Evolutionary conservation across 2,329 filamentous ascomycete genomes (phyloP), one percentile per base, ranked within the genome.

Genomic region (Penicillium hordei): DNA sequence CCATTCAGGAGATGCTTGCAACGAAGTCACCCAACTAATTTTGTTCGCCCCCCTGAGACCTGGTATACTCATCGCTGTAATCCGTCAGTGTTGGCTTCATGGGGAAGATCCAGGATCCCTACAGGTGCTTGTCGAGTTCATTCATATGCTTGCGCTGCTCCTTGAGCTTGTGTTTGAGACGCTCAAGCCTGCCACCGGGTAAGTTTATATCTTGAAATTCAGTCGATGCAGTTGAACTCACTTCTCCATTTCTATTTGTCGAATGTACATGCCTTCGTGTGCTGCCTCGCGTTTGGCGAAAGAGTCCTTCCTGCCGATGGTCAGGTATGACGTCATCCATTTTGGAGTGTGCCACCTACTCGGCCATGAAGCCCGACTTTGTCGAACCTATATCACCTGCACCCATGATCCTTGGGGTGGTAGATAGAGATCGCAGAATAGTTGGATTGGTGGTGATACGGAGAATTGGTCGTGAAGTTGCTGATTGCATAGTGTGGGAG

Each of bases 91-190:
- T 5, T n/a, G 15, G 3, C 15, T 9, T n/a, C 15, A 5, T 2
- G 31, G 13, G n/a, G 13, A 10, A 42, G 9, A 10, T 38, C 1
- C 13, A 27, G 27, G 21, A 44, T 39, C 5, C 68, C 39, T 58
- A 71, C 70, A 70, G 42, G 25, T 68, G 60, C 21, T 67, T 63
- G 31, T 72, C 69, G 5, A 70, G 51, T 38, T 69, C 68, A 2
- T 68, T 62, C 33, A 69, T 64, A 27, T 67, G 62, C n/a, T 62
- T 60, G 15, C 61, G 62, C 25, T 65, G 61, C 42, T 70, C 66
- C 54, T 61, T 58, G 56, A 70, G 27, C 48, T 68, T 67, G 31
- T 42, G 29, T 3, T 61, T 63, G 13, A 70, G 55, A 1, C 44
- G 9, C 1, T 60, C 39, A 9, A 70, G 31, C 50, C 66, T 68